These are phyloP conservation scores for Populus hybrid DNA, from an alignment of 441 rosid species.

Conservation along the genomic window DNA sequence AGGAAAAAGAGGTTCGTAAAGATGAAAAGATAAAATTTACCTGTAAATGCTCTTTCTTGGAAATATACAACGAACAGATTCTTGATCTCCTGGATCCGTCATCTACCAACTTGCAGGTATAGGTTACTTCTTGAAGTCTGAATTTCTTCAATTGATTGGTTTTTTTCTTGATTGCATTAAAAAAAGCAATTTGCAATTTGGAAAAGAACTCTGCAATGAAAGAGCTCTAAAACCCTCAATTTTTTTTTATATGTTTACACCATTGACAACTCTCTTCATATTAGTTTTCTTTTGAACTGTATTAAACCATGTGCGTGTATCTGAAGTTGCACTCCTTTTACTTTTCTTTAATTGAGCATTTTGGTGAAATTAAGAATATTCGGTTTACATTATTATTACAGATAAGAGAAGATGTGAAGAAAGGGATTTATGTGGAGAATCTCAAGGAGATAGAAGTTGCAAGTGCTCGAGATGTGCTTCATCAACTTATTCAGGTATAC, in stretches of 20 bases:
- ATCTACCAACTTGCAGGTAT: constrained; percentile 79
- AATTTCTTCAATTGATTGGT: not conserved
- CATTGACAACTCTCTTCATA: not conserved
- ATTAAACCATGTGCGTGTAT: not conserved
- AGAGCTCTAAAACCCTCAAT: not conserved
- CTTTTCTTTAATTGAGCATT: not conserved
- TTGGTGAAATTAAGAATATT: not conserved
- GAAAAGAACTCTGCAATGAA: not conserved
- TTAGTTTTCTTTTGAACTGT: no score
- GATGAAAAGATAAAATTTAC: constrained; percentile 76
- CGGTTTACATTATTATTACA: no score
- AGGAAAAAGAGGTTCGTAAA: constrained; percentile 84
- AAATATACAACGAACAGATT: constrained; percentile 97
- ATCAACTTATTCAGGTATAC: constrained; percentile 43
- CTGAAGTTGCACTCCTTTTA: not conserved
- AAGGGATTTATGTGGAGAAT: constrained; percentile 91
- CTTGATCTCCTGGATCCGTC: constrained; percentile 95
- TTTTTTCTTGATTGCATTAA: not conserved
- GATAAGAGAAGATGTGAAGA: constrained; percentile 78
- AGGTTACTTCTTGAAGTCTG: constrained; percentile 5
- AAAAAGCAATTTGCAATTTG: no score
- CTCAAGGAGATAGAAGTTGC: constrained; percentile 89
- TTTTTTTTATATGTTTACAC: not conserved
- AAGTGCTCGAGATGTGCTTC: constrained; percentile 86
- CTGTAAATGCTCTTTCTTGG: constrained; percentile 94